phyloP scores from a whole-genome alignment of 495 filamentous ascomycete genomes.

The Podospora pseudocomata region DNA sequence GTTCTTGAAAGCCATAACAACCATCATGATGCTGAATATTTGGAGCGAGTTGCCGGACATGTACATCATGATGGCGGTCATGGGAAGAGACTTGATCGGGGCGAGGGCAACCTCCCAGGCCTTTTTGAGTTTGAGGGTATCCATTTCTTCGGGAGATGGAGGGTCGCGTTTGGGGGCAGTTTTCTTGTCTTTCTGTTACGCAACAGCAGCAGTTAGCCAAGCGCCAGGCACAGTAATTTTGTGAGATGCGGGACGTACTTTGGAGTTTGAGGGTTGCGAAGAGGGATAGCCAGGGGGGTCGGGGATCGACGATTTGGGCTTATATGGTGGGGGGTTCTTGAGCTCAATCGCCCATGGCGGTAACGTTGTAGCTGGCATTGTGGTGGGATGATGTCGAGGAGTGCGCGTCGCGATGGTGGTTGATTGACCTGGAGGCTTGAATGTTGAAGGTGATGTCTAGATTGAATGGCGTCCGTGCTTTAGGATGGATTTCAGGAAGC shows the following conservation, averaged over 20 bases:
- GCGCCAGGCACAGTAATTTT: not conserved
- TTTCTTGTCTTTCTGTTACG: constrained; percentile 46
- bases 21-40: constrained; percentile 99
- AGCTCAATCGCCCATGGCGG: constrained; percentile 77
- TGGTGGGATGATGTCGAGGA: not conserved
- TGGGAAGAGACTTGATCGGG: constrained; percentile 89
- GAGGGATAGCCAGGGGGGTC: constrained; percentile 84
- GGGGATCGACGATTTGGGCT: constrained; percentile 59
- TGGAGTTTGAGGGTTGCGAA: constrained; percentile 51
- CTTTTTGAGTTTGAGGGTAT: constrained; percentile 94
- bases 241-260: constrained; percentile 39
- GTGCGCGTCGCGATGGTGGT: constrained; percentile 6
- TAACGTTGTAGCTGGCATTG: constrained; percentile 14
- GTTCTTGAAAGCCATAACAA: constrained; percentile 97
- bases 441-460: constrained; percentile 19
- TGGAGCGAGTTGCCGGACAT: constrained; percentile 99
- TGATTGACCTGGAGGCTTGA: not conserved
- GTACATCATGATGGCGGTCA: constrained; percentile 99
- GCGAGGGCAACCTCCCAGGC: constrained; percentile 97
- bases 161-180: constrained; percentile 47
- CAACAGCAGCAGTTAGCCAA: not conserved
- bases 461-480: constrained; percentile 20
- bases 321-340: constrained; percentile 57
- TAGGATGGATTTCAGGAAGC: not conserved
- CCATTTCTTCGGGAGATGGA: constrained; percentile 75